Conservation (phyloP, 768 basidiomycete genomes). For the Hypholoma sublateritium region DNA sequence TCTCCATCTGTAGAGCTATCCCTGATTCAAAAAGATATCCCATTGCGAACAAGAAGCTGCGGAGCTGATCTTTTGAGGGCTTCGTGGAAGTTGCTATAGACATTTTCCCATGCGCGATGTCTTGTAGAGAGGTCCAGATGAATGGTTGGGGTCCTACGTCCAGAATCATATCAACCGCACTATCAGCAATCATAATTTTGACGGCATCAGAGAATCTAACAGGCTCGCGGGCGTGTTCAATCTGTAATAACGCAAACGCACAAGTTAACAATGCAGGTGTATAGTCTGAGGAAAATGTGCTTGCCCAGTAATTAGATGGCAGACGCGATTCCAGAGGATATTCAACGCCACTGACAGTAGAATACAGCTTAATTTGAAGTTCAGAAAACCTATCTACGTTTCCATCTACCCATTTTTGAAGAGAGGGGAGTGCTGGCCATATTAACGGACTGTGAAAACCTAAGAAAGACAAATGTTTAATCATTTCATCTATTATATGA, state of each 20-base stretch:
- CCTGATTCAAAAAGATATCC: slow-evolving; percentile 20
- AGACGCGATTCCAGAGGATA: slow-evolving; percentile 11
- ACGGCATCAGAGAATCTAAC: slow-evolving; percentile 23
- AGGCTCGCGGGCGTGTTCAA: slow-evolving; percentile 28
- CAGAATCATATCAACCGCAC: slow-evolving; percentile 18
- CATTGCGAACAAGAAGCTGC: slow-evolving; percentile 19
- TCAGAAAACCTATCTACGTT: slow-evolving; percentile 3
- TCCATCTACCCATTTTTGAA: slow-evolving; percentile 19
- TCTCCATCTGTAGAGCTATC: slow-evolving; percentile 13
- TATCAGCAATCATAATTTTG: slow-evolving; percentile 3
- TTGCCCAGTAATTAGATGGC: slow-evolving; percentile 23
- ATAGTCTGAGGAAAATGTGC: neutral
- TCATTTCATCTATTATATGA: neutral
- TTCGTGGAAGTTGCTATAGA: slow-evolving; percentile 8
- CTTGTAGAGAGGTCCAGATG: slow-evolving; percentile 23
- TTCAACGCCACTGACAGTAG: slow-evolving; percentile 18
- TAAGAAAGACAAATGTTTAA: slow-evolving; percentile 1
- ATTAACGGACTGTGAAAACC: slow-evolving; percentile 32
- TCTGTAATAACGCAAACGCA: slow-evolving; percentile 12
- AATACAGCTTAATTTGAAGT: slow-evolving; percentile 21
- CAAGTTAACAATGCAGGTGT: neutral
- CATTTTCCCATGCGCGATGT: neutral
- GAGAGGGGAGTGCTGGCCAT: slow-evolving; percentile 13
- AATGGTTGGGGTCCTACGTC: slow-evolving; percentile 30
- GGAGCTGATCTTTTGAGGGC: slow-evolving; percentile 15